These are phyloP conservation scores for Fonticula alba DNA, from an alignment of 78 protist species.

Conservation along the genomic window DNA sequence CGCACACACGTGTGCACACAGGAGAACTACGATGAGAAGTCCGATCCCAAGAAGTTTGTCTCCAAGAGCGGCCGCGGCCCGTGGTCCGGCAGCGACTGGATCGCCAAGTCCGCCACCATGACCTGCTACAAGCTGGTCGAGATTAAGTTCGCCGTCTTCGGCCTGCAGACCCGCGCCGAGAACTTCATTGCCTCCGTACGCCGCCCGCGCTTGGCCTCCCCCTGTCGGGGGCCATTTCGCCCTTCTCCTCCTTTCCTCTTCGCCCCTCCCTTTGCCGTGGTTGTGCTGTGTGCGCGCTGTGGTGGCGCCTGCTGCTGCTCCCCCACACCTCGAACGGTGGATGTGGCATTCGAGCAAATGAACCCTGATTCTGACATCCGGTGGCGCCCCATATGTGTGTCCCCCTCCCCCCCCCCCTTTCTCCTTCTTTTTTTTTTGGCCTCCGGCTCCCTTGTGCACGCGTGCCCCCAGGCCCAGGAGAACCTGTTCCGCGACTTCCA, in stretches of 20 bases:
- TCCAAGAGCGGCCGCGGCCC: conserved; percentile 65
- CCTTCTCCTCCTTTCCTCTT: no score
- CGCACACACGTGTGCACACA: neutral
- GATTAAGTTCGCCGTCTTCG: conserved; percentile 52
- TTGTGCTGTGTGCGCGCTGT: no score
- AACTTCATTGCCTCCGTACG: conserved; percentile 23
- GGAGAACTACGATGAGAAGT: conserved; percentile 41
- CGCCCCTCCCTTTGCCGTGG: no score
- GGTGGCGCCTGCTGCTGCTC: no score
- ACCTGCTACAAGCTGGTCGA: conserved; percentile 49
- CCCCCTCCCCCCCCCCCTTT: no score
- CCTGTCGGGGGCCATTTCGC: neutral
- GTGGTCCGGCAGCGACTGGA: conserved; percentile 4
- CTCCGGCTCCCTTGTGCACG: no score
- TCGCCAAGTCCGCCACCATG: conserved; percentile 29
- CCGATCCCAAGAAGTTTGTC: conserved; percentile 41
- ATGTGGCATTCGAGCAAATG: conserved; percentile 5
- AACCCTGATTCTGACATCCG: no score
- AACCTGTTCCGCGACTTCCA: conserved; percentile 17
- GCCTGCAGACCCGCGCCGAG: conserved; percentile 53
- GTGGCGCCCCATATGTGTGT: no score
- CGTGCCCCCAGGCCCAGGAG: no score
- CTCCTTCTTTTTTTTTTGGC: neutral
- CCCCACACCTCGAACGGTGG: no score
- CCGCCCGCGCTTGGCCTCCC: neutral